A percentile compares a stretch with the other conserved stretches of the same genome.
These are phyloP conservation scores for Ambrosiella beaveri DNA, from an alignment of 2,329 filamentous ascomycete genomes.

Conservation along the genomic window DNA sequence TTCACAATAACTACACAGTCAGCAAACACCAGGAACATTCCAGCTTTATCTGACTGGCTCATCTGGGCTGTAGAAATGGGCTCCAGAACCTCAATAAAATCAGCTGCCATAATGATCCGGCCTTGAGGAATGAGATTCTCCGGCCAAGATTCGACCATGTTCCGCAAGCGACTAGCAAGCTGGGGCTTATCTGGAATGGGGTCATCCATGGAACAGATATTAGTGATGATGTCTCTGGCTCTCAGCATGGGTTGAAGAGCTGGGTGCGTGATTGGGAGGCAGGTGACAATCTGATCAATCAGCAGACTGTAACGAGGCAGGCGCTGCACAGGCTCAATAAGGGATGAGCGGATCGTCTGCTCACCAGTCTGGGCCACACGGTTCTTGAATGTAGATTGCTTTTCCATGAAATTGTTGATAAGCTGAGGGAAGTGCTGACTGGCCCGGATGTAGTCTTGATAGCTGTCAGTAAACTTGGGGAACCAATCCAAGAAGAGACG, in stretches of 20 bases:
- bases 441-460: constrained; percentile 80
- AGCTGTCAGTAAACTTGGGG: constrained; percentile 76
- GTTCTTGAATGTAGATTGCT: constrained; percentile 66
- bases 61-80: constrained; percentile 35
- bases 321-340: constrained; percentile 92
- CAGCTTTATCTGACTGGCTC: constrained; percentile 23
- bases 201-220: constrained; percentile 86
- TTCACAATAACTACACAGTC: constrained; percentile 64
- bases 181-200: constrained; percentile 53
- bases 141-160: constrained; percentile 66
- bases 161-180: constrained; percentile 54
- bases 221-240: constrained; percentile 82
- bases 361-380: constrained; percentile 71
- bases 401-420: constrained; percentile 61
- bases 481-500: constrained; percentile 81
- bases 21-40: constrained; percentile 69
- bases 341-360: constrained; percentile 71
- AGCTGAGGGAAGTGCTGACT: constrained; percentile 75
- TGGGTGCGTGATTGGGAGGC: constrained; percentile 69
- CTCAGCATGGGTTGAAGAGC: constrained; percentile 70
- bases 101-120: constrained; percentile 63
- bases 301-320: constrained; percentile 88
- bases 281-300: constrained; percentile 86
- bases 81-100: constrained; percentile 58
- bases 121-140: constrained; percentile 52